phyloP scores from a whole-genome alignment of 331 rosid genomes.

The Prunus yedoensis region DNA sequence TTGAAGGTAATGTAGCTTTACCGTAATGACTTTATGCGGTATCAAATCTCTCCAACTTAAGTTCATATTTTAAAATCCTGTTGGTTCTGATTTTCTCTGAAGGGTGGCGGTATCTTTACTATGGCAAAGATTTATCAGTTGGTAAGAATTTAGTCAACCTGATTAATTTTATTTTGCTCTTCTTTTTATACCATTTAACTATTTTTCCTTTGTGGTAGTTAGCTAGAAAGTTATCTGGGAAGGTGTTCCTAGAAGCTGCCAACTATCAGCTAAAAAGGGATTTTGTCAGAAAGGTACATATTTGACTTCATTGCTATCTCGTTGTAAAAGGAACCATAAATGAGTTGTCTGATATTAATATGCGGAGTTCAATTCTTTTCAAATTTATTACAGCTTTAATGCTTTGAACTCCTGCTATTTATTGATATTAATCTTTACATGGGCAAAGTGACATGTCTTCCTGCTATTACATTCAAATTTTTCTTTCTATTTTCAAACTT shows the following conservation, averaged over 20 bases:
- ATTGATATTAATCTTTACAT: background rate
- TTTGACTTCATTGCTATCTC: conserved; percentile 1
- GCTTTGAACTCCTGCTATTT: background rate
- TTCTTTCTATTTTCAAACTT: background rate
- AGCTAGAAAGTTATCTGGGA: conserved; percentile 71
- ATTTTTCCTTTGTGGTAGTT: conserved; percentile 50
- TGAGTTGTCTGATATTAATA: background rate
- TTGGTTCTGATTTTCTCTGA: conserved; percentile 2
- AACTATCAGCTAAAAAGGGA: conserved; percentile 86
- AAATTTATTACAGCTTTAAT: too few relatives aligned
- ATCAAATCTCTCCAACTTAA: conserved; percentile 10
- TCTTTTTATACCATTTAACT: conserved; percentile 19
- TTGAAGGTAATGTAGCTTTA: conserved; percentile 53
- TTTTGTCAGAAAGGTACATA: conserved; percentile 66
- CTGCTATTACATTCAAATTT: background rate
- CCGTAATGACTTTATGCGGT: conserved; percentile 1
- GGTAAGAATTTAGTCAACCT: conserved; percentile 49
- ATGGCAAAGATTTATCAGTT: conserved; percentile 66
- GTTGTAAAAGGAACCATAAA: background rate
- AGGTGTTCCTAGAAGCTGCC: conserved; percentile 77
- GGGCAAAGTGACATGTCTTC: background rate
- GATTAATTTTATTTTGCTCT: conserved; percentile 12
- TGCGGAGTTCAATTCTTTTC: too few relatives aligned
- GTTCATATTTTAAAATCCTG: background rate
- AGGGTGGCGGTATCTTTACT: conserved; percentile 83